Evolutionary conservation across 495 filamentous ascomycete species (phyloP).

Genomic region (Tetracladium setigerum): DNA sequence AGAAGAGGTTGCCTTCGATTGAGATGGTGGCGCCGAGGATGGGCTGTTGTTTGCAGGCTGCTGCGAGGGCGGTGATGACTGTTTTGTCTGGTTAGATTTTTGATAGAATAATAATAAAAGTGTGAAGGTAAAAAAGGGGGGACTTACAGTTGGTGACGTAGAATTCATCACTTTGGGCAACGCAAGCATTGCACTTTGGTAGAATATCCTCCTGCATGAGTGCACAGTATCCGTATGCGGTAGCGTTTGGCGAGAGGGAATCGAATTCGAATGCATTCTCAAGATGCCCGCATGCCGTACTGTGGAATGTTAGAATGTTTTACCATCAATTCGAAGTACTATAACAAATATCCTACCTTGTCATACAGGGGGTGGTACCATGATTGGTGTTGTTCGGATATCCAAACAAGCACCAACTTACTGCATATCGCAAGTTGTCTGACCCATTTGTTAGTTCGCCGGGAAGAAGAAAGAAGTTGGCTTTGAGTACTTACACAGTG

Average conservation of each 20-base stretch:
- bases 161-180: conserved; percentile 2
- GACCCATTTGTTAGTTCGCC: neutral
- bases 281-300: conserved; percentile 14
- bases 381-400: conserved; percentile 19
- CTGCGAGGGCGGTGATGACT: conserved; percentile 39
- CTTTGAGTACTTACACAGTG: conserved; percentile 44
- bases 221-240: conserved; percentile 17
- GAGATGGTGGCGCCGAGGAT: conserved; percentile 30
- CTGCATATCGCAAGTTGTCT: conserved; percentile 35
- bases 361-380: conserved; percentile 14
- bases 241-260: conserved; percentile 7
- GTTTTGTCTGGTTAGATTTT: conserved; percentile 2
- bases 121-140: neutral
- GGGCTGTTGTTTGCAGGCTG: conserved; percentile 42
- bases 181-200: conserved; percentile 14
- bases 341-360: conserved; percentile 3
- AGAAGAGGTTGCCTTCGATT: conserved; percentile 41
- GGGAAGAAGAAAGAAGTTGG: neutral
- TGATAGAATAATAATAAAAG: neutral
- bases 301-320: neutral
- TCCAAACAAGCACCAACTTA: conserved; percentile 32
- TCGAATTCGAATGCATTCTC: conserved; percentile 15
- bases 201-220: neutral
- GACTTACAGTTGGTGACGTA: conserved; percentile 21
- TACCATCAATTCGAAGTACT: neutral